These are phyloP conservation scores for Rubia yunnanensis DNA, from an alignment of 257 asterid species.

Conservation along the genomic window DNA sequence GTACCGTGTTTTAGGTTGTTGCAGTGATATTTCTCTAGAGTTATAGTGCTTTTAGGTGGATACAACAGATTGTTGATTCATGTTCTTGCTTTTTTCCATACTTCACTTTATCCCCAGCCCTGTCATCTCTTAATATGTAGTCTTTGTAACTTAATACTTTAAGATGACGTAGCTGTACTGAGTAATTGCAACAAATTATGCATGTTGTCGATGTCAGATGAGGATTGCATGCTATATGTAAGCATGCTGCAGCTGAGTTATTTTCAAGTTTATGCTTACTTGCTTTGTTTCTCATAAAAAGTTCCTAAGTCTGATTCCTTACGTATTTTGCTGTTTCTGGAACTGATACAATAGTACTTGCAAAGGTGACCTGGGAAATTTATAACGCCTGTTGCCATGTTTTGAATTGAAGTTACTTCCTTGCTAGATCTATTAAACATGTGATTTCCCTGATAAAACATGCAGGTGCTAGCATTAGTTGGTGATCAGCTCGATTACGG, in stretches of 20 bases:
- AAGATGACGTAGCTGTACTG: not conserved
- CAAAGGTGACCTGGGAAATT: not conserved
- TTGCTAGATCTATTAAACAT: not conserved
- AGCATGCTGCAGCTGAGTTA: not conserved
- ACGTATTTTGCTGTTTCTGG: not conserved
- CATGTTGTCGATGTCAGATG: too few relatives aligned
- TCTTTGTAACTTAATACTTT: not conserved
- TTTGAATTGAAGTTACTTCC: not conserved
- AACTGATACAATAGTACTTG: not conserved
- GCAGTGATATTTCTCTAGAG: not conserved
- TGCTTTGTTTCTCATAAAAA: not conserved
- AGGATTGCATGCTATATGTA: not conserved
- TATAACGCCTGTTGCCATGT: not conserved
- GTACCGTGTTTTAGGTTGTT: not conserved
- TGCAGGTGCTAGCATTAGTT: conserved; percentile 81
- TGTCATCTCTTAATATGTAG: not conserved
- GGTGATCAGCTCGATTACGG: conserved; percentile 95
- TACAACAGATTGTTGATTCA: not conserved
- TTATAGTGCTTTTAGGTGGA: not conserved
- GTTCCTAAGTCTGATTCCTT: not conserved
- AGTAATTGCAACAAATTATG: not conserved
- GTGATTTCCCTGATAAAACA: not conserved
- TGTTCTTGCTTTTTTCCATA: not conserved
- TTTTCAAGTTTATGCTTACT: not conserved
- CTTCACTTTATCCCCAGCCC: not conserved